Base-by-base conservation (phyloP, 2,329 filamentous ascomycete species). In the Coleophoma crateriformis region DNA sequence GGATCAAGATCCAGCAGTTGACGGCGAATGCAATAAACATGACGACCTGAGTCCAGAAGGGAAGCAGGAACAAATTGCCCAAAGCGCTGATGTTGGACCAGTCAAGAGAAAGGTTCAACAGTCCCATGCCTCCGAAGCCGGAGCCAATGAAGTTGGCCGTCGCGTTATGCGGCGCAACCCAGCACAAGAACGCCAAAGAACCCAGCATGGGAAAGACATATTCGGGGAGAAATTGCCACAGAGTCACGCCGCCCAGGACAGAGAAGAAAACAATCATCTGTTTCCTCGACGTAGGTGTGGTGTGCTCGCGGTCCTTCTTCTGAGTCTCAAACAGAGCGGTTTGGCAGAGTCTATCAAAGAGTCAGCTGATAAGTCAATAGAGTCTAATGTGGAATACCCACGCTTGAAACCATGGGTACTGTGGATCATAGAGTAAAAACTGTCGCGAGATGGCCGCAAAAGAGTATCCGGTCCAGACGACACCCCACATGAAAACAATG, bases 181-280 rank as follows among this genome's bases (percentile, higher is more conserved):
- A 84, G 64, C 81, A 84, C 5, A 84, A 69, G 46, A 83, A 81
- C 2, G 80, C 78, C 7, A 84, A 67, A 0, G 80, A 82, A 7
- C 74, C 77, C 1, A 81, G 68, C 60, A 84, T 77, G 0, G 79
- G 79, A 50, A 83, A 83, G 1, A 76, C 71, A 47, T 73, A 84
- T 59, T 84, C 79, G 1, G 80, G 80, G 0, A 84, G 63, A 52
- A 84, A 83, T 50, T 84, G 79, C 80, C 81, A 84, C 0, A 81
- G 54, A 0, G 74, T 78, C 47, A 82, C 70, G 4, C 69, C 78
- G 0, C 74, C 50, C 1, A 84, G 66, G 0, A 73, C 70, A 10
- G 69, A 61, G 63, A 81, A 82, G 63, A 84, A 83, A 2, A 82
- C 68, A 37, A 68, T 71, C 63, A 78, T 81, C 58, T 81, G 79